A percentile compares a stretch with the other conserved stretches of the same genome.
Conservation (phyloP, 106 monocot species). For the Allium cepa region DNA sequence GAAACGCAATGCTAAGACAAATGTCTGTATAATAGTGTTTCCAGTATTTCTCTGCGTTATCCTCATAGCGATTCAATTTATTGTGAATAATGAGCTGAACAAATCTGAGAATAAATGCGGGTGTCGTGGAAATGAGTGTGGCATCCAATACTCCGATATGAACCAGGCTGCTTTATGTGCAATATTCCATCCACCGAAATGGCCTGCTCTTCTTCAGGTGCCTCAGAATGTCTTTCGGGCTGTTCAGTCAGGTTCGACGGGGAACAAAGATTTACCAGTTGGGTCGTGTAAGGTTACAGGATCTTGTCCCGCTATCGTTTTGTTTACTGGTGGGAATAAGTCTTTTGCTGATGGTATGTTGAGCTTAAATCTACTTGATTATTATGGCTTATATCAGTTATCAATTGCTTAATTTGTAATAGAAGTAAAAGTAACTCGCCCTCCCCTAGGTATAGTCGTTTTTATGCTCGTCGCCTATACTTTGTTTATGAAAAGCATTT, state of each 20-base stretch:
- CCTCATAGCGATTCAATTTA: slow-evolving; percentile 23
- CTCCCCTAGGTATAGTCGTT: too few relatives aligned
- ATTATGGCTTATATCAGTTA: too few relatives aligned
- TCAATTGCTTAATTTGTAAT: too few relatives aligned
- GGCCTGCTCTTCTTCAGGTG: slow-evolving; percentile 49
- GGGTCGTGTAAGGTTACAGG: slow-evolving; percentile 21
- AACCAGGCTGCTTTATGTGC: slow-evolving; percentile 34
- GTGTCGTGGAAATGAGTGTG: slow-evolving; percentile 31
- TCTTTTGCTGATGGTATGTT: slow-evolving; percentile 35
- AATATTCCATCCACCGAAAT: slow-evolving; percentile 29
- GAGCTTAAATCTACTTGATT: too few relatives aligned
- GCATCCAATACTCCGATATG: slow-evolving; percentile 39
- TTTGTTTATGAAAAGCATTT: slow-evolving; percentile 61
- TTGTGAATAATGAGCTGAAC: slow-evolving; percentile 35
- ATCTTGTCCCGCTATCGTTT: slow-evolving; percentile 35
- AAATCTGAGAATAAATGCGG: slow-evolving; percentile 44
- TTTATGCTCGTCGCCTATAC: slow-evolving; percentile 1
- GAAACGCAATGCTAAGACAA: slow-evolving; percentile 45
- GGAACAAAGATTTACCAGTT: slow-evolving; percentile 24
- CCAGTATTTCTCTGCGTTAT: slow-evolving; percentile 41
- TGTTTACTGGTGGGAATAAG: slow-evolving; percentile 35
- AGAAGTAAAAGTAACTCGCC: too few relatives aligned
- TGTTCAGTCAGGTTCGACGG: neutral
- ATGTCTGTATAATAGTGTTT: slow-evolving; percentile 24
- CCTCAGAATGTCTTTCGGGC: slow-evolving; percentile 31